Conservation (phyloP, 78 protist species). For the Dictyostelium brefeldianum region DNA sequence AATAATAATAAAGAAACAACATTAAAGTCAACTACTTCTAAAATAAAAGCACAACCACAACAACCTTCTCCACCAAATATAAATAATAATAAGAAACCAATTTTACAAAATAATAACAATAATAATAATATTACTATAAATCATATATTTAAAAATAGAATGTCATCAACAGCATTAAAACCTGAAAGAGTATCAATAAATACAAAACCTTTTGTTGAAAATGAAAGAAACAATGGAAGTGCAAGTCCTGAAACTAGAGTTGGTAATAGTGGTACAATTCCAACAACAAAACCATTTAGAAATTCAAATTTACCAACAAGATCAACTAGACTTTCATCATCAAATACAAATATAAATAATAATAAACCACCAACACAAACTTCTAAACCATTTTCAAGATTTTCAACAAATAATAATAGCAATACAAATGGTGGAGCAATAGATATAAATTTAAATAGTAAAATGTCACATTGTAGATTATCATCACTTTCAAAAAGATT, state of each 20-base stretch:
- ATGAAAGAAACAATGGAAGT: background rate
- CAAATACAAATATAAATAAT: background rate
- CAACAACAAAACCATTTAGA: background rate
- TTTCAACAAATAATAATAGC: background rate
- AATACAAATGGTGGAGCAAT: background rate
- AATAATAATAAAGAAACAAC: too few relatives aligned
- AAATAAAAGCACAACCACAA: background rate
- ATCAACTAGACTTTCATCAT: background rate
- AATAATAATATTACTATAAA: background rate
- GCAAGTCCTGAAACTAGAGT: too few relatives aligned
- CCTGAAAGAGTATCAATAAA: slow-evolving; percentile 10
- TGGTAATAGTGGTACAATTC: background rate
- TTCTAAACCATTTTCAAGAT: background rate
- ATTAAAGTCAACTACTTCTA: background rate
- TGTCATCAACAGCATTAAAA: background rate
- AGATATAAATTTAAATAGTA: background rate
- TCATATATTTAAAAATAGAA: background rate
- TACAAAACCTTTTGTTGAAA: background rate
- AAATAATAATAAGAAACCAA: background rate
- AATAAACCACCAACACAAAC: background rate
- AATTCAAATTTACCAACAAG: background rate
- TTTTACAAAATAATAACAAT: background rate
- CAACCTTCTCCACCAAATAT: background rate
- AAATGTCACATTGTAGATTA: background rate
- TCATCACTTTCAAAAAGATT: slow-evolving; percentile 1